Conservation (phyloP, 768 basidiomycete species). For the Trametes cingulata region DNA sequence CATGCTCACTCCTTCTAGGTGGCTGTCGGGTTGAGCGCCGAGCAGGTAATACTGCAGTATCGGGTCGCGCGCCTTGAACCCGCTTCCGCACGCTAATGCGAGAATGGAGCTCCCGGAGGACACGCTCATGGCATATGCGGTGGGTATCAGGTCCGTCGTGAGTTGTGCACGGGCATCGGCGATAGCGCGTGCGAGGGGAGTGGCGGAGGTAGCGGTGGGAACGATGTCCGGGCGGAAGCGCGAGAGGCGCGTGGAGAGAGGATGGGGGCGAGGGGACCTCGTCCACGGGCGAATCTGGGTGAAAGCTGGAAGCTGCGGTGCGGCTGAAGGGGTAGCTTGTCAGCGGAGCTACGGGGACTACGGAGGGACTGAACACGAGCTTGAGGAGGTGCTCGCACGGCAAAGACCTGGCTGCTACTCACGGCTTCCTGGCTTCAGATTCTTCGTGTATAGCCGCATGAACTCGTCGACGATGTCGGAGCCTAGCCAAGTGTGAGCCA, state of each 20-base stretch:
- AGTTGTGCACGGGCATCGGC: conserved; percentile 41
- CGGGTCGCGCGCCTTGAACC: conserved; percentile 39
- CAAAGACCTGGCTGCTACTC: neutral
- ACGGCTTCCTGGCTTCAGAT: conserved; percentile 14
- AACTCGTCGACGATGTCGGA: conserved; percentile 17
- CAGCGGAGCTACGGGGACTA: neutral
- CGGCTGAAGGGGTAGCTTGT: neutral
- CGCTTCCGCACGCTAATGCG: conserved; percentile 28
- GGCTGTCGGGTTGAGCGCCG: conserved; percentile 21
- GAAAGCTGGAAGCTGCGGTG: conserved; percentile 11
- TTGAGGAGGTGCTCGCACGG: conserved; percentile 3
- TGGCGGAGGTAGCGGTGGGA: conserved; percentile 19
- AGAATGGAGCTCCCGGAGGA: conserved; percentile 31
- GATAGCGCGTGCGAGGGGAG: conserved; percentile 32
- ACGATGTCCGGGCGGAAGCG: conserved; percentile 35
- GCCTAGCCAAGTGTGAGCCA: neutral
- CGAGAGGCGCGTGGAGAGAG: conserved; percentile 34
- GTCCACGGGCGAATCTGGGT: conserved; percentile 27
- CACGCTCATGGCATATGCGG: conserved; percentile 17
- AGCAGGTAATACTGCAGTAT: conserved; percentile 31
- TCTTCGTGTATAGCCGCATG: conserved; percentile 7
- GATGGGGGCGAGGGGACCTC: conserved; percentile 28
- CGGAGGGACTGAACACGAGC: neutral
- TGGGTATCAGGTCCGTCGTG: conserved; percentile 18
- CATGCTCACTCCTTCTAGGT: conserved; percentile 16